Base-by-base conservation (phyloP, 495 filamentous ascomycete species). In the Neurospora sp. region DNA sequence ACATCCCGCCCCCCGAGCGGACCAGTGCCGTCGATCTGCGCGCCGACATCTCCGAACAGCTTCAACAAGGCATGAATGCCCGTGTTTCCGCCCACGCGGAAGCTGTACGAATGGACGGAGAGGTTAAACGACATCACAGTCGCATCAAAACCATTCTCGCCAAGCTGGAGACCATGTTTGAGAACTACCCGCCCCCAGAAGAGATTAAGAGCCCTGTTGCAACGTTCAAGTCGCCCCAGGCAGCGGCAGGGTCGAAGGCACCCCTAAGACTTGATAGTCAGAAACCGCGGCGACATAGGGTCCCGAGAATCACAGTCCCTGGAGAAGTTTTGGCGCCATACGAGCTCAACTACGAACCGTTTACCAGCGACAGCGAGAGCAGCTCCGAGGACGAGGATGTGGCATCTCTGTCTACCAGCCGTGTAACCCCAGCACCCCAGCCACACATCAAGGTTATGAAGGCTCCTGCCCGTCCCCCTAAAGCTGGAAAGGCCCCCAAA, bases 71-170 rank as follows among this genome's bases (percentile, higher is more conserved):
- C 19, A 86, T 96, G 72, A 90, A 88, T 78, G 89, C 91, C 62
- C 91, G 94, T 77, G 87, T 92, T 75, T 92, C 91, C 43, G 84
- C 93, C 36, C 90, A 92, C 76, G 94, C 92, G 48, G 96, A 99
- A 80, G 92, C 96, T 9, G 84, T 87, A 77, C 90, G 95, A 71
- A 88, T 98, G 75, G 88, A 90, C 78, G 92, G 97, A 71, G 89
- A 86, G 71, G 82, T 96, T 19, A 88, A 92, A 77, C 89, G 93
- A 69, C 94, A 97, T 81, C 89, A 90, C 78, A 90, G 89, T 77
- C 90, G 94, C 37, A 84, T 93, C 71, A 89, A 86, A 73, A 91
- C 88, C 48, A 97, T 99, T 75, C 89, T 90, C 9, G 85, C 88
- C 71, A 97, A 97, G 82, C 89, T 99, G 17, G 85, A 94, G 75